Conservation (phyloP, 1,284 basidiomycete species). For the Blastosporella zonata region DNA sequence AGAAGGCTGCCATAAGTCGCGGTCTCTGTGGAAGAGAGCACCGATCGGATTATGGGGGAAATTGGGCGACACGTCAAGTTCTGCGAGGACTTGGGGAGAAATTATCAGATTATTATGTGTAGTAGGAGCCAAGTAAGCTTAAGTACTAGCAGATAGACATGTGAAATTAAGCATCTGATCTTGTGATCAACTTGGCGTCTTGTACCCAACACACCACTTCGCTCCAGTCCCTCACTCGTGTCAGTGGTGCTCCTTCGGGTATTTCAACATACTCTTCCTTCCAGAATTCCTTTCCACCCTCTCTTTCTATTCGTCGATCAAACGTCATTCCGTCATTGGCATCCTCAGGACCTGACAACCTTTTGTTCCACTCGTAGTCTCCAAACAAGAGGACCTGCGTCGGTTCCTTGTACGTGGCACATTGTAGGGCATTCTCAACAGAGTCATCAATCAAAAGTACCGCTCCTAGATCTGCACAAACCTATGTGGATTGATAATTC, state of each 20-base stretch:
- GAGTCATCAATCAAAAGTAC: conserved; percentile 77
- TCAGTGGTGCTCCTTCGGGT: conserved; percentile 42
- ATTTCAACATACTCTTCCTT: conserved; percentile 47
- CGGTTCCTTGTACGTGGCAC: conserved; percentile 38
- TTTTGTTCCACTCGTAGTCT: conserved; percentile 73
- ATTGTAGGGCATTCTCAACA: conserved; percentile 69
- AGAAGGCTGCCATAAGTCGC: conserved; percentile 27
- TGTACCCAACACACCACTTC: conserved; percentile 49
- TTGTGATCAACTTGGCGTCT: conserved; percentile 2
- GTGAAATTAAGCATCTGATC: conserved; percentile 10
- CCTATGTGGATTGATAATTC: conserved; percentile 32
- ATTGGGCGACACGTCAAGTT: too few species aligned
- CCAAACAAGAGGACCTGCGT: conserved; percentile 72
- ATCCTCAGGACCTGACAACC: conserved; percentile 42
- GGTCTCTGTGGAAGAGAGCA: not conserved
- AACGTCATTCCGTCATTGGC: conserved; percentile 57
- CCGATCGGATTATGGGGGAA: too few species aligned
- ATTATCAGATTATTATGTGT: too few species aligned
- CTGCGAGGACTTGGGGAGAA: too few species aligned
- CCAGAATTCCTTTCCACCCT: conserved; percentile 54
- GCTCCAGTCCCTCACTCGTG: conserved; percentile 54
- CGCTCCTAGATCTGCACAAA: conserved; percentile 62
- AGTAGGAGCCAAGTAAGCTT: too few species aligned
- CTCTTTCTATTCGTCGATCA: conserved; percentile 48
- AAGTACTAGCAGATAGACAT: conserved; percentile 1